Percentiles rank a stretch among this genome's conserved stretches.
phyloP scores from a whole-genome alignment of 192 early-diverging fungal genomes.

The Coemansia sp. region DNA sequence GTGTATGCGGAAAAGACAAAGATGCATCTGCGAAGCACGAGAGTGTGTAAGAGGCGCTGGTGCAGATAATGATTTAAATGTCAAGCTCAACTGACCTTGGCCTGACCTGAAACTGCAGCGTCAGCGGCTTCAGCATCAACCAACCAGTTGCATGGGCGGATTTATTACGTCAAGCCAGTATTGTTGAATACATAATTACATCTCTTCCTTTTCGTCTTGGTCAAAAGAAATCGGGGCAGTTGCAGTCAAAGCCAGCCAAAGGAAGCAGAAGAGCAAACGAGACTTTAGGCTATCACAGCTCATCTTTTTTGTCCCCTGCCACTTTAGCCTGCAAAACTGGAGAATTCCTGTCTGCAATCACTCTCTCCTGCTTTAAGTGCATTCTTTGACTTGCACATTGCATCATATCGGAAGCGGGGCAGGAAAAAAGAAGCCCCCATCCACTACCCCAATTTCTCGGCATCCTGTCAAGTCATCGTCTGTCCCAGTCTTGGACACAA shows the following conservation, averaged over 20 bases:
- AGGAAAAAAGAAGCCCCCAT: not conserved
- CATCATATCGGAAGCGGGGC: not conserved
- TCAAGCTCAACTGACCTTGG: not conserved
- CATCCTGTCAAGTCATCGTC: conserved; percentile 5
- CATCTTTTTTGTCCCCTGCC: no score
- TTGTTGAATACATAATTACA: not conserved
- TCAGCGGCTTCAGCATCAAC: not conserved
- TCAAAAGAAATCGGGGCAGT: no score
- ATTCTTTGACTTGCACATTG: not conserved
- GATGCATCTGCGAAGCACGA: conserved; percentile 8
- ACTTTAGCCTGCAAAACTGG: no score
- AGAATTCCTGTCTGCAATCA: not conserved
- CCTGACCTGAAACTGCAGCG: not conserved
- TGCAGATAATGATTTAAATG: not conserved
- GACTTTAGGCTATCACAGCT: not conserved
- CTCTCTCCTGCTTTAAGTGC: not conserved
- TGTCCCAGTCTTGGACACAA: not conserved
- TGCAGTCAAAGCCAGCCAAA: not conserved
- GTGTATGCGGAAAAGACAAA: not conserved
- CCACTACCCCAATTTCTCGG: conserved; percentile 10
- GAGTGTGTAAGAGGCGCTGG: not conserved
- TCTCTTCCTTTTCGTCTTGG: no score
- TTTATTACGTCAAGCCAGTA: not conserved
- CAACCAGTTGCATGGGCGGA: not conserved
- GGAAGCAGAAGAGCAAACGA: not conserved